Evolutionary conservation across 768 basidiomycete species (phyloP).

Genomic region (Leccinum longicurvipes): DNA sequence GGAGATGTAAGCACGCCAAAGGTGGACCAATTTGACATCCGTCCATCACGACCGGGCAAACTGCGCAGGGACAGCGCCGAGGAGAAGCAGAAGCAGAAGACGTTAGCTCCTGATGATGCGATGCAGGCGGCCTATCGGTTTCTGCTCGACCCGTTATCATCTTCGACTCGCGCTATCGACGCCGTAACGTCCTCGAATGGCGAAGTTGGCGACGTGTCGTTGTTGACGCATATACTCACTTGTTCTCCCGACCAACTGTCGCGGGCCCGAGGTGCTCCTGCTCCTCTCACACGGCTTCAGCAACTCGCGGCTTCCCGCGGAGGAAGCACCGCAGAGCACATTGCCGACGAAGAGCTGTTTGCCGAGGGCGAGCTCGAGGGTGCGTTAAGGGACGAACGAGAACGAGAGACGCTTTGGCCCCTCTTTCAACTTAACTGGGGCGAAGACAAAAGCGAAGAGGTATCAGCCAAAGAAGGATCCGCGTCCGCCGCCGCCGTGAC

Average conservation of each 20-base stretch:
- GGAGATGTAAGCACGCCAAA: conserved; percentile 3
- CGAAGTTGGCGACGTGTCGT: conserved; percentile 23
- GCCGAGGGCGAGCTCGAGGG: conserved; percentile 64
- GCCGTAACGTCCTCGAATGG: conserved; percentile 8
- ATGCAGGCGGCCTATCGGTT: conserved; percentile 51
- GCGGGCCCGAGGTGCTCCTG: conserved; percentile 21
- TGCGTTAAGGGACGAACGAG: conserved; percentile 50
- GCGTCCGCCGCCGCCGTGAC: neutral
- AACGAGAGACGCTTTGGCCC: conserved; percentile 42
- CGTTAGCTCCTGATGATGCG: conserved; percentile 16
- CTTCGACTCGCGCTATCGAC: conserved; percentile 22
- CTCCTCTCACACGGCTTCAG: conserved; percentile 62
- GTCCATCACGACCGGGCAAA: conserved; percentile 23
- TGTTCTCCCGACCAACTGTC: conserved; percentile 33
- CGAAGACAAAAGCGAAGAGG: conserved; percentile 27
- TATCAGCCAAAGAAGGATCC: neutral
- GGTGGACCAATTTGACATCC: neutral
- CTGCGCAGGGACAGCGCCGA: conserved; percentile 26
- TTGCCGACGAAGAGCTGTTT: conserved; percentile 72
- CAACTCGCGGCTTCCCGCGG: conserved; percentile 57
- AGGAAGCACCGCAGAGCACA: conserved; percentile 45
- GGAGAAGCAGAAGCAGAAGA: neutral
- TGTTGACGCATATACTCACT: conserved; percentile 56
- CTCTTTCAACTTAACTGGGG: conserved; percentile 39
- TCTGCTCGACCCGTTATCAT: conserved; percentile 55